Evolutionary conservation across 108 stramenopile species (phyloP).

Genomic region (Cylindrotheca fusiformis): DNA sequence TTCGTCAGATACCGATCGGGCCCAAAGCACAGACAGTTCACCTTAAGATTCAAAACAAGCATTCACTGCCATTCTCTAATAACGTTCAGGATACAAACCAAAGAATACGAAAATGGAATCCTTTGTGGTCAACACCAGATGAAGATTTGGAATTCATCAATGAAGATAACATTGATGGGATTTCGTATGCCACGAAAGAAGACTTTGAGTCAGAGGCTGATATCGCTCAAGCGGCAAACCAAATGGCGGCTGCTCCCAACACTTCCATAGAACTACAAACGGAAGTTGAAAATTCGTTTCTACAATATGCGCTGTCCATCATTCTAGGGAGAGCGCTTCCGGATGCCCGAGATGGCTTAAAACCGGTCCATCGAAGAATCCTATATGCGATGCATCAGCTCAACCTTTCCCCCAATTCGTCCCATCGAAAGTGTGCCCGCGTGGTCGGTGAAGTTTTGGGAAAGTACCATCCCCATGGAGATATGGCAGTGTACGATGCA

Average conservation of each 20-base stretch:
- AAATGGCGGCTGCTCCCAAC: conserved; percentile 9
- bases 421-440: conserved; percentile 96
- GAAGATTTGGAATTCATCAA: conserved; percentile 8
- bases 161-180: conserved; percentile 6
- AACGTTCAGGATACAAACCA: too few relatives aligned
- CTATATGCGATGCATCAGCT: conserved; percentile 93
- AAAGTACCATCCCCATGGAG: conserved; percentile 92
- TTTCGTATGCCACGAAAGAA: conserved; percentile 16
- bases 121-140: conserved; percentile 7
- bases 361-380: conserved; percentile 96
- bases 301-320: conserved; percentile 93
- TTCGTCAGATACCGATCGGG: too few relatives aligned
- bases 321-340: conserved; percentile 95
- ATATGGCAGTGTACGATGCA: conserved; percentile 95
- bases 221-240: conserved; percentile 34
- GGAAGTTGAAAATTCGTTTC: conserved; percentile 74
- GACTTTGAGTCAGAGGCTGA: conserved; percentile 20
- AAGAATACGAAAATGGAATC: not conserved
- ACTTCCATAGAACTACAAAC: conserved; percentile 57
- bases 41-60: too few relatives aligned
- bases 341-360: conserved; percentile 95
- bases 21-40: too few relatives aligned
- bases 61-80: too few relatives aligned
- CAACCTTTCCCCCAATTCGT: conserved; percentile 54
- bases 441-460: conserved; percentile 96